Evolutionary conservation across 352 stramenopile genomes (phyloP), one percentile per base, ranked within the genome.

Genomic region (Thalassiosira mediterranea): DNA sequence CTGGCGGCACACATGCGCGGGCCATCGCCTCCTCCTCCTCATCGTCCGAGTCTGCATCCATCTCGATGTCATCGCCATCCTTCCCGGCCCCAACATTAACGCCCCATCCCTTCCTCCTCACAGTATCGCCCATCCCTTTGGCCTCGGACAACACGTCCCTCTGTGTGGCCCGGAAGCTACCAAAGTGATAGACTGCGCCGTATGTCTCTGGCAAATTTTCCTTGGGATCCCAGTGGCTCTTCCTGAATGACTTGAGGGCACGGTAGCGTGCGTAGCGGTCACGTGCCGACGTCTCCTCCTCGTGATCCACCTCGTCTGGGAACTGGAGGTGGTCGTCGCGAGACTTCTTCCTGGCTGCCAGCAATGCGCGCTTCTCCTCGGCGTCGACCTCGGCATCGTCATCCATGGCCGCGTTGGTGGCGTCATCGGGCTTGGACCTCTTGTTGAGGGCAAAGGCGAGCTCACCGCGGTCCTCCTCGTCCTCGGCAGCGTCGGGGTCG

Each of bases 191-290:
- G 25, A 99, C 90, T 3, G 95, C 93, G 23, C 95, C 95, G 83
- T 99, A 99, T 48, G 98, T 94, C 25, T 93, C 90, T 21, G 97
- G 97, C 4, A 99, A 94, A 76, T 96, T 98, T 87, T 99, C 97
- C 85, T 99, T 98, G 1, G 96, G 90, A 77, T 99, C 96, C 97
- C 97, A 99, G 53, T 90, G 79, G 63, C 94, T 98, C 62, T 95
- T 98, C 26, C 96, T 94, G 72, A 99, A 97, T 49, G 88, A 97
- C 84, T 98, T 97, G 48, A 99, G 89, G 8, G 95, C 95, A 40
- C 97, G 94, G 92, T 99, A 99, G 46, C 93, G 73, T 17, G 90
- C 91, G 81, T 97, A 97, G 26, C 95, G 84, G 40, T 95, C 84
- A 13, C 85, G 63, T 23, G 93, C 94, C 5, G 89, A 82, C 7